Conservation (phyloP, 2,329 filamentous ascomycete genomes). For the Lecanicillium sp. region DNA sequence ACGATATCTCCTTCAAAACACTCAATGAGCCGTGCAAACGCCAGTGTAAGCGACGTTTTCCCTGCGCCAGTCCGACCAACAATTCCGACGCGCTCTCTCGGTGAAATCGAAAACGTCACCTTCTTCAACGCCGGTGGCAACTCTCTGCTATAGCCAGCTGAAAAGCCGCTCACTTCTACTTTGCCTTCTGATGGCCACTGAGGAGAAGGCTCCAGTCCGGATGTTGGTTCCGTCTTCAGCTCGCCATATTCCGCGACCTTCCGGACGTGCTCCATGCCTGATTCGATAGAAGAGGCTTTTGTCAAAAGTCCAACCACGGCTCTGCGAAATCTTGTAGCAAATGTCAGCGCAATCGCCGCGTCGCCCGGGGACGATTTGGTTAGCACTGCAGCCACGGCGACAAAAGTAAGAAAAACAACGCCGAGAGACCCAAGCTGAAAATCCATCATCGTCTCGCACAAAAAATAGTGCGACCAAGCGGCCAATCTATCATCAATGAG, state of each 20-base stretch:
- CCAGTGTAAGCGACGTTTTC: conserved; percentile 59
- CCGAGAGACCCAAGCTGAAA: conserved; percentile 57
- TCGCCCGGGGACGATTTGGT: conserved; percentile 51
- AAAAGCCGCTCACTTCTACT: background rate
- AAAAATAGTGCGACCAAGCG: conserved; percentile 56
- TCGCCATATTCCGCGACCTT: conserved; percentile 60
- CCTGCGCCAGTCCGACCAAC: conserved; percentile 63
- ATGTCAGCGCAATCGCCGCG: conserved; percentile 60
- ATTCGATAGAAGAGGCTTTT: conserved; percentile 55
- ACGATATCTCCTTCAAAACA: conserved; percentile 49
- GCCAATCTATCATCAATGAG: conserved; percentile 46
- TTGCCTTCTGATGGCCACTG: conserved; percentile 1
- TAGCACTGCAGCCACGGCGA: conserved; percentile 50
- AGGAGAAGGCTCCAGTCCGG: conserved; percentile 28
- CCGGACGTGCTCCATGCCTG: conserved; percentile 64
- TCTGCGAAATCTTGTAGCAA: conserved; percentile 53
- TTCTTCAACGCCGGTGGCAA: conserved; percentile 45
- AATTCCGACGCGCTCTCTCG: conserved; percentile 56
- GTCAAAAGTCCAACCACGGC: conserved; percentile 51
- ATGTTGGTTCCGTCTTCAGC: conserved; percentile 51
- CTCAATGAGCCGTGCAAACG: conserved; percentile 62
- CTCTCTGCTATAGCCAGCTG: background rate
- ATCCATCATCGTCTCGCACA: conserved; percentile 63
- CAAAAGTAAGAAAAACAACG: conserved; percentile 51
- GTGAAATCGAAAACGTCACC: conserved; percentile 51